Evolutionary conservation across 1,284 basidiomycete genomes (phyloP).

Genomic region (Ceratobasidium sp.): DNA sequence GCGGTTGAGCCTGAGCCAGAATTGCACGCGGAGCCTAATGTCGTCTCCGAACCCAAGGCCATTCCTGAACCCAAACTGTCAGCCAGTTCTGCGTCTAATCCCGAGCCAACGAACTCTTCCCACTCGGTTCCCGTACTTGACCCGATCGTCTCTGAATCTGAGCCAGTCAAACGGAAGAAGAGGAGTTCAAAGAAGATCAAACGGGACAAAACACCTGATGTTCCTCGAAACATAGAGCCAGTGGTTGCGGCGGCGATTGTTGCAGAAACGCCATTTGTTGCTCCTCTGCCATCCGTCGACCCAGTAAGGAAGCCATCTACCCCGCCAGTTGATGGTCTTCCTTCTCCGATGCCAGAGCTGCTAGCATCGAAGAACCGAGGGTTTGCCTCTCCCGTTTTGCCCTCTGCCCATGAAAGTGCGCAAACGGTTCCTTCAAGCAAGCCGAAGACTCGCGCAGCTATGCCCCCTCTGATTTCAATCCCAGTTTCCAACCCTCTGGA

Average conservation of each 20-base stretch:
- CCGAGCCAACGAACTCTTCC: not conserved
- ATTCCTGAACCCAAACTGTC: not conserved
- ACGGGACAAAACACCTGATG: slow-evolving; percentile 13
- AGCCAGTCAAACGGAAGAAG: not conserved
- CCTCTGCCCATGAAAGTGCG: not conserved
- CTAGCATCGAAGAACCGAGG: not conserved
- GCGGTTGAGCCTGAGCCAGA: not conserved
- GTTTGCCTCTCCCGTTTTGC: not conserved
- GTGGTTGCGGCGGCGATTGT: not conserved
- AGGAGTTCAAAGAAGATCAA: slow-evolving; percentile 23
- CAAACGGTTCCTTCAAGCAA: not conserved
- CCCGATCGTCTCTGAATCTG: not conserved
- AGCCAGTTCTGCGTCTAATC: not conserved
- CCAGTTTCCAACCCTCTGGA: not conserved
- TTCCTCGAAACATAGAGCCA: not conserved
- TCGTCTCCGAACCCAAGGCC: not conserved
- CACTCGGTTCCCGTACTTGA: not conserved
- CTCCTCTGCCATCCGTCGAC: not conserved
- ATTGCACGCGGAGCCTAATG: not conserved
- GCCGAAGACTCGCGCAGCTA: not conserved
- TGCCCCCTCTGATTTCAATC: slow-evolving; percentile 33
- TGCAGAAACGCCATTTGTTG: not conserved
- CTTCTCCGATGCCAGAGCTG: not conserved
- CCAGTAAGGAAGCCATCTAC: not conserved
- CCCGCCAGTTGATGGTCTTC: not conserved